Base-by-base conservation (phyloP, 2,329 filamentous ascomycete species). In the Xylariaceae sp. region DNA sequence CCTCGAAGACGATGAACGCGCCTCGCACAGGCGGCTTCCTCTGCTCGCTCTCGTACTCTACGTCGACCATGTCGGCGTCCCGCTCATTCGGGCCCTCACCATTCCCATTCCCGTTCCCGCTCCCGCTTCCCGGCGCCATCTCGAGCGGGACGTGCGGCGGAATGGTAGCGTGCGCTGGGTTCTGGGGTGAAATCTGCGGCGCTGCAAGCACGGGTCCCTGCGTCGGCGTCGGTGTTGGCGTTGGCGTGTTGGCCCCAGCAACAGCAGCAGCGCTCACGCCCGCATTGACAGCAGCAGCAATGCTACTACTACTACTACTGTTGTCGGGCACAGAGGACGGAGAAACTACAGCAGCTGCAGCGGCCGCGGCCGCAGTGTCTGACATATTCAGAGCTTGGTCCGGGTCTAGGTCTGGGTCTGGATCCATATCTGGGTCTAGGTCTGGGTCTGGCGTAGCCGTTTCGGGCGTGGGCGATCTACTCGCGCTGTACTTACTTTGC, bases 1-100 rank as follows among this genome's bases (percentile, higher is more conserved):
- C 92, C 77, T 97, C 92, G 58, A 96, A 84, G 3, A 93, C 88
- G 56, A 96, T 83, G 37, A 97, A 82, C 10, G 87, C 85, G 51
- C 92, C 92, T 51, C 88, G 81, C 54, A 74, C 72, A 1, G 70
- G 70, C 57, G 63, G 68, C 52, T 54, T 57, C 45, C 15, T 54
- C 30, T 45, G 34, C 45, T 58, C 58, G 42, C 30, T 52, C 23
- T 60, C 59, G 35, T 62, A 61, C 56, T 62, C 60, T 7, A 63
- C 57, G 55, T 57, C 62, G n/a, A 66, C 65, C 30, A 70, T 63
- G 15, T 63, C 61, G 45, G 70, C 69, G 53, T 66, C 68, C n/a
- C 23, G 55, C 3, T 62, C 65, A 2, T 30, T 23, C 23, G 55
- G 34, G 8, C 11, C 51, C 18, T 59, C 44, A 5, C 56, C 54